phyloP scores from a whole-genome alignment of 805 yeast genomes.

The Starmerella geochares region DNA sequence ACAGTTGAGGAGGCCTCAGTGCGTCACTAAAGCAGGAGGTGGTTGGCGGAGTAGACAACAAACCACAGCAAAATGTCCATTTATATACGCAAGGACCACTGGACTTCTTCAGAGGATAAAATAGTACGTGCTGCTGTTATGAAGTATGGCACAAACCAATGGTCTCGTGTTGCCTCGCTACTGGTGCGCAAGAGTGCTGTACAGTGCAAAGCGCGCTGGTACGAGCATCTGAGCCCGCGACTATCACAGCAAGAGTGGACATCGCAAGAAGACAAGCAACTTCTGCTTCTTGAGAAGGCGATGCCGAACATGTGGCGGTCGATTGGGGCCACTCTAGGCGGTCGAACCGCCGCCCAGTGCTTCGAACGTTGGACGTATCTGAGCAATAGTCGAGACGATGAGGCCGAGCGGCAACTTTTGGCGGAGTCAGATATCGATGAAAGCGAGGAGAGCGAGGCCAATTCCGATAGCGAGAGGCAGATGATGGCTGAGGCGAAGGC shows the following conservation, averaged over 20 bases:
- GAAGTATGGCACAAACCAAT: conserved; percentile 87
- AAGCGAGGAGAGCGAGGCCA: conserved; percentile 24
- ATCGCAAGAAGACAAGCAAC: conserved; percentile 60
- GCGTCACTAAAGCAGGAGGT: too few relatives aligned
- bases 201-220: conserved; percentile 91
- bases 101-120: conserved; percentile 82
- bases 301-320: conserved; percentile 94
- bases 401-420: conserved; percentile 32
- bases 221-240: conserved; percentile 71
- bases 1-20: too few relatives aligned
- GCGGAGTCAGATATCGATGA: neutral
- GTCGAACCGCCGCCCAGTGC: conserved; percentile 79
- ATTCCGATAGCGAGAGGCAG: conserved; percentile 70
- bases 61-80: conserved; percentile 32
- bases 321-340: conserved; percentile 59
- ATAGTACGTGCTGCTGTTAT: conserved; percentile 82
- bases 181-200: conserved; percentile 76
- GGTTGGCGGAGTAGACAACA: too few relatives aligned
- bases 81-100: conserved; percentile 76
- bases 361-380: conserved; percentile 53
- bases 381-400: conserved; percentile 33
- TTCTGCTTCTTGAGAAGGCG: conserved; percentile 53
- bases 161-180: conserved; percentile 86
- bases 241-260: conserved; percentile 60
- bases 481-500: conserved; percentile 94